Evolutionary conservation across 2,329 filamentous ascomycete species (phyloP), one percentile per base, ranked within the genome.

Genomic region (Alternaria gansuensis): DNA sequence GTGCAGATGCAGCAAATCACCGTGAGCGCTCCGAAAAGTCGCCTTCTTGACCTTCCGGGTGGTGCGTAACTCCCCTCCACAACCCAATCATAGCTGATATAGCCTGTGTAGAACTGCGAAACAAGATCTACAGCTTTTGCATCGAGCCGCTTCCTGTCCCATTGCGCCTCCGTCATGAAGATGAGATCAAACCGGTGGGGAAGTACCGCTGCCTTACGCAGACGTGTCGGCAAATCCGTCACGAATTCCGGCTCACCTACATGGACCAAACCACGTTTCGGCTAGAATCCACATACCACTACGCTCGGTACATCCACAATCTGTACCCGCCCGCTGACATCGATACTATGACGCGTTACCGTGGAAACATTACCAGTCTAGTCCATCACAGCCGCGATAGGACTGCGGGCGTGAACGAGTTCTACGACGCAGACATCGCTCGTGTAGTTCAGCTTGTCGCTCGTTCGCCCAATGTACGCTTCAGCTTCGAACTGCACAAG

Each of bases 171-270:
- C 49, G 39, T n/a, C 36, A 41, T 10, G 49, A 41, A 13, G 36
- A 52, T 3, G 10, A 40, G 5, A 24, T 23, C 14, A 6, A 43
- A 21, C 39, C 37, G 24, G 49, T 41, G 14, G 49, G 49, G 14
- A 29, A 31, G 21, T 43, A 17, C 24, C 26, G 49, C 17, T 39
- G 36, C 36, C 33, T 52, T 24, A 24, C 37, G 37, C 36, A 52
- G 28, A 52, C 49, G 31, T 66, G 57, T 41, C 56, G 49, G 13
- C 60, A 62, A 34, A 60, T 69, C 24, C 65, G 66, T 23, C 11
- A 40, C 11, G 65, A 69, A 41, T 68, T 62, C 51, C 61, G 51
- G 1, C 51, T 58, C 1, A 31, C 49, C 5, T 68, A 62, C 54
- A 43, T 59, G 21, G 13, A 36, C 3, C 26, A 52, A 10, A 52